phyloP scores from a whole-genome alignment of 2,329 filamentous ascomycete genomes.

The Aspergillus chevalieri region DNA sequence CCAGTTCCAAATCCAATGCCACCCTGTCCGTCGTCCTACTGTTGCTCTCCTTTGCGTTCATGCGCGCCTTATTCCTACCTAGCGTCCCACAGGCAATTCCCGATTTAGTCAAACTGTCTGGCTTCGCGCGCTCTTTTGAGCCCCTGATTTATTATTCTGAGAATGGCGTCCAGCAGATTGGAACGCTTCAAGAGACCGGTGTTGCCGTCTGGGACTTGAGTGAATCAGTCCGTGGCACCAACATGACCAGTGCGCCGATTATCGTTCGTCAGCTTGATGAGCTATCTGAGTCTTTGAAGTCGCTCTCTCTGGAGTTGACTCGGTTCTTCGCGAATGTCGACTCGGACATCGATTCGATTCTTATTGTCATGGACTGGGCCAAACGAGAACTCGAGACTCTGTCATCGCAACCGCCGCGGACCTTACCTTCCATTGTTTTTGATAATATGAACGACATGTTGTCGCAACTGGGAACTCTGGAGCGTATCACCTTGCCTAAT shows the following conservation, averaged over 20 bases:
- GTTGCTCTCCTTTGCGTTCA: constrained; percentile 58
- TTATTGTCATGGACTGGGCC: constrained; percentile 95
- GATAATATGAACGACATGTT: constrained; percentile 79
- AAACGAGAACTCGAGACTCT: constrained; percentile 73
- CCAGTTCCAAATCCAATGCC: constrained; percentile 63
- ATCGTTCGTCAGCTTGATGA: constrained; percentile 83
- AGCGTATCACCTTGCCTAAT: constrained; percentile 28
- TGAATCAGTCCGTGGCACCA: constrained; percentile 80
- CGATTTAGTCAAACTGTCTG: constrained; percentile 84
- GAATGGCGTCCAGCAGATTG: constrained; percentile 76
- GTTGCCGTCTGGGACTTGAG: constrained; percentile 92
- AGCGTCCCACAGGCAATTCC: constrained; percentile 62
- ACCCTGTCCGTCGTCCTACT: constrained; percentile 56
- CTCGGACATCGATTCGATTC: constrained; percentile 84
- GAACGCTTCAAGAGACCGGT: constrained; percentile 82
- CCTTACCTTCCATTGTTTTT: constrained; percentile 63
- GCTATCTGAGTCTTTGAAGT: constrained; percentile 77
- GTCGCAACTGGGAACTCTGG: constrained; percentile 46
- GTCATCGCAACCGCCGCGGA: constrained; percentile 54
- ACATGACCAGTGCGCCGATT: constrained; percentile 81
- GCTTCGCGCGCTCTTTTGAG: constrained; percentile 84
- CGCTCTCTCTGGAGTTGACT: constrained; percentile 75
- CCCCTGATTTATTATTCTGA: constrained; percentile 93
- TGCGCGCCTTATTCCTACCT: constrained; percentile 64
- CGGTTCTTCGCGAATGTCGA: constrained; percentile 92